Percentiles rank a stretch among this genome's conserved stretches.
These are phyloP conservation scores for Moesziomyces parantarcticus DNA, from an alignment of 1,284 basidiomycete species.

Conservation along the genomic window DNA sequence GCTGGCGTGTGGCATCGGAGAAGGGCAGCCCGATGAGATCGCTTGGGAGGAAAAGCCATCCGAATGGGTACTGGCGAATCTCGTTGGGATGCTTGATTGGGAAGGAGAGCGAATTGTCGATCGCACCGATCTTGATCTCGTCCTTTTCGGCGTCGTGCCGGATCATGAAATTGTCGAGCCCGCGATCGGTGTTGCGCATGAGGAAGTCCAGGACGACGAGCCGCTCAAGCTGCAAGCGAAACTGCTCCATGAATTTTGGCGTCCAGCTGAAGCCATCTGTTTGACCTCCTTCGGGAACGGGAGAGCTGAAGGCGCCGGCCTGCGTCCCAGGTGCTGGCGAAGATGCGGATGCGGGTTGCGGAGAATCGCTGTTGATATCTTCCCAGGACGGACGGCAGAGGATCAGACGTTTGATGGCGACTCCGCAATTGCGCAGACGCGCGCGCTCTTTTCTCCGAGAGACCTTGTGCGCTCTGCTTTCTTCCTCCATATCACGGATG, in stretches of 20 bases:
- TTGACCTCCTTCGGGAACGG: not conserved
- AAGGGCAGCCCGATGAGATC: slow-evolving; percentile 78
- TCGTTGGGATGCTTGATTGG: slow-evolving; percentile 79
- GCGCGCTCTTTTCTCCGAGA: slow-evolving; percentile 58
- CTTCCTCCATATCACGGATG: slow-evolving; percentile 79
- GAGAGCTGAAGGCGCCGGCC: not conserved
- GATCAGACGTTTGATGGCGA: slow-evolving; percentile 56
- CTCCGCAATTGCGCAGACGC: slow-evolving; percentile 55
- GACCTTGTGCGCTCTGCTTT: slow-evolving; percentile 71
- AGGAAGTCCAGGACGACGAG: slow-evolving; percentile 77
- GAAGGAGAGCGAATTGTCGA: slow-evolving; percentile 91
- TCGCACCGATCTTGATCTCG: slow-evolving; percentile 79
- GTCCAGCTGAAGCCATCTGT: slow-evolving; percentile 79
- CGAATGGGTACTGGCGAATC: slow-evolving; percentile 89
- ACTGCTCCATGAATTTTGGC: slow-evolving; percentile 78
- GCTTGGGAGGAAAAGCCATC: slow-evolving; percentile 85
- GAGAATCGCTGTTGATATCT: slow-evolving; percentile 71
- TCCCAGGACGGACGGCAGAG: slow-evolving; percentile 77
- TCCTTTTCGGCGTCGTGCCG: slow-evolving; percentile 76
- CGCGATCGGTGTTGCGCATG: slow-evolving; percentile 80
- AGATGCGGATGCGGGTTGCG: not conserved
- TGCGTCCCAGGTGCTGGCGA: not conserved
- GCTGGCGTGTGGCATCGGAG: slow-evolving; percentile 80
- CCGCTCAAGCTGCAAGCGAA: slow-evolving; percentile 87
- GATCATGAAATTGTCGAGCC: slow-evolving; percentile 70